Conservation (phyloP, 768 basidiomycete genomes). For the Aureoboletus auriporus region DNA sequence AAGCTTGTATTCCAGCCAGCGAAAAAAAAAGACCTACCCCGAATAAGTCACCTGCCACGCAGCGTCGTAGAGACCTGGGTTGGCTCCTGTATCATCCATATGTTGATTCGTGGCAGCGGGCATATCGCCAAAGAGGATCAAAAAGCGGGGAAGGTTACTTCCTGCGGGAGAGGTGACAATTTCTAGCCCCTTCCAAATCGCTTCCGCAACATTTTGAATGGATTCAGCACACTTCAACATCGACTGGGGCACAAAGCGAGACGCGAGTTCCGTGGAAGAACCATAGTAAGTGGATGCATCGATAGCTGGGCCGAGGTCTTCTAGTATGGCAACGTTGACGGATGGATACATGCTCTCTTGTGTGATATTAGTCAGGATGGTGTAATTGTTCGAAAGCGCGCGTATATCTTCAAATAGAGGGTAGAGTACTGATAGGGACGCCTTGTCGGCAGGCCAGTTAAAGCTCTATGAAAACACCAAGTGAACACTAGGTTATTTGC, state of each 20-base stretch:
- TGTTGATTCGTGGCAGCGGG: conserved; percentile 4
- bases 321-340: conserved; percentile 4
- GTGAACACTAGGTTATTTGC: neutral
- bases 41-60: conserved; percentile 11
- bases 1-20: neutral
- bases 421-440: conserved; percentile 7
- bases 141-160: neutral
- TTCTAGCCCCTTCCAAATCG: conserved; percentile 14
- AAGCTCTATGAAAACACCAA: conserved; percentile 1
- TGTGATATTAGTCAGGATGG: conserved; percentile 10
- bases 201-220: conserved; percentile 10
- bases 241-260: conserved; percentile 17
- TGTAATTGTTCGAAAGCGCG: conserved; percentile 8
- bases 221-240: conserved; percentile 3
- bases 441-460: conserved; percentile 5
- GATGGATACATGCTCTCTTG: conserved; percentile 11
- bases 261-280: conserved; percentile 3
- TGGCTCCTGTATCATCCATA: conserved; percentile 15
- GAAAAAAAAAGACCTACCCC: neutral
- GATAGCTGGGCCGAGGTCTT: conserved; percentile 2
- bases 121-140: conserved; percentile 12
- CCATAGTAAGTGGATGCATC: conserved; percentile 11
- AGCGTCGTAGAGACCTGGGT: conserved; percentile 17
- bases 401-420: conserved; percentile 15
- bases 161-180: neutral